Evolutionary conservation across 768 basidiomycete species (phyloP).

Genomic region (Auricularia auricula-judae): DNA sequence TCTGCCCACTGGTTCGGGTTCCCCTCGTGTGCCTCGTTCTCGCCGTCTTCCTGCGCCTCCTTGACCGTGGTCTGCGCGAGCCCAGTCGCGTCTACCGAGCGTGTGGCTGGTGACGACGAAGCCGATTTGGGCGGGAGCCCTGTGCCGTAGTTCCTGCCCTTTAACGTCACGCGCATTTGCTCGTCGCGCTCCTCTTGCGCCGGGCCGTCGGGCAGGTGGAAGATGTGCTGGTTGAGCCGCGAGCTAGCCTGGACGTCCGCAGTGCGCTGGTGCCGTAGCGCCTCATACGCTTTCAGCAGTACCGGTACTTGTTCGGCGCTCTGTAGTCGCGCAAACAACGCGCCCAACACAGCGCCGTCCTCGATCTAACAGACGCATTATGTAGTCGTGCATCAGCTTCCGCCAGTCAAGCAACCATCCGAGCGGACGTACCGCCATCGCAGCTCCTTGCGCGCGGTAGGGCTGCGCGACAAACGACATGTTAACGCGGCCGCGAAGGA

Average conservation of each 20-base stretch:
- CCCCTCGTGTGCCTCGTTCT: constrained; percentile 15
- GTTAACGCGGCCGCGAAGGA: not conserved
- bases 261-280: constrained; percentile 39
- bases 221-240: constrained; percentile 39
- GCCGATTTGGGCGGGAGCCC: not conserved
- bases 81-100: not conserved
- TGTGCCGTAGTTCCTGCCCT: constrained; percentile 5
- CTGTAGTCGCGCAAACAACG: constrained; percentile 38
- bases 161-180: constrained; percentile 40
- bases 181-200: constrained; percentile 40
- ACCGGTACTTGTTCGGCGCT: constrained; percentile 13
- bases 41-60: constrained; percentile 10
- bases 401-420: too few relatives aligned
- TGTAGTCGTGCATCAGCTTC: not conserved
- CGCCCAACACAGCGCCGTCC: constrained; percentile 34
- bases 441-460: constrained; percentile 44
- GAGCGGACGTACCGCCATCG: constrained; percentile 24
- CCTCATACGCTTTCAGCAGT: constrained; percentile 41
- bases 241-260: constrained; percentile 37
- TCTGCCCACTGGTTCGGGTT: constrained; percentile 53
- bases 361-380: constrained; percentile 25
- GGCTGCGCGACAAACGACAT: constrained; percentile 18
- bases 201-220: constrained; percentile 46
- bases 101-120: constrained; percentile 17
- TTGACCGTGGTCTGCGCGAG: constrained; percentile 3